These are phyloP conservation scores for Pleurotus sapidus DNA, from an alignment of 768 basidiomycete species.

Conservation along the genomic window DNA sequence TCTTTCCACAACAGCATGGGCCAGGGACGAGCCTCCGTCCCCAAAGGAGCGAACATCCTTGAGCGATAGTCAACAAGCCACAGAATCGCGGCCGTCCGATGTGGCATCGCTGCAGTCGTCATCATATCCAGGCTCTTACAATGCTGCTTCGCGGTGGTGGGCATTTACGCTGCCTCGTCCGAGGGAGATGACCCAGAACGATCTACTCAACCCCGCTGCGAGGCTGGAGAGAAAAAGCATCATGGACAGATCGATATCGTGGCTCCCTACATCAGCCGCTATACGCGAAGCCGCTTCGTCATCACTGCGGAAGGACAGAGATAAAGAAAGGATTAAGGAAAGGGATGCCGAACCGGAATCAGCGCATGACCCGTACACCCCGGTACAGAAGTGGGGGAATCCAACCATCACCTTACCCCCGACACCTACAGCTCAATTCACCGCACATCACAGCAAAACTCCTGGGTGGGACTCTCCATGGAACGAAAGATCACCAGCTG, in stretches of 20 bases:
- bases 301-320: constrained; percentile 29
- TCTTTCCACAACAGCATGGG: constrained; percentile 59
- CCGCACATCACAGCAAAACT: constrained; percentile 51
- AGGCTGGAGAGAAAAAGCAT: constrained; percentile 32
- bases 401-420: constrained; percentile 25
- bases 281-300: constrained; percentile 32
- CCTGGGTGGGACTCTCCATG: constrained; percentile 72
- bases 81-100: constrained; percentile 47
- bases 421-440: constrained; percentile 41
- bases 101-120: constrained; percentile 50
- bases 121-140: constrained; percentile 19
- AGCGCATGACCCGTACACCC: constrained; percentile 7
- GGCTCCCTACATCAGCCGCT: constrained; percentile 40
- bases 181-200: constrained; percentile 16
- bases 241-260: constrained; percentile 45
- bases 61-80: constrained; percentile 23
- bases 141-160: constrained; percentile 63
- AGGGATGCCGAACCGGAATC: constrained; percentile 15
- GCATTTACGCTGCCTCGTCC: constrained; percentile 63
- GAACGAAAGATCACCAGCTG: constrained; percentile 42
- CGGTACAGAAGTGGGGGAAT: constrained; percentile 14
- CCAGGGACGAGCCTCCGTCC: constrained; percentile 78
- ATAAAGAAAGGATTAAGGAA: constrained; percentile 21
- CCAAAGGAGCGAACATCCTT: constrained; percentile 45
- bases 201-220: constrained; percentile 20